Conservation (phyloP, 768 basidiomycete species). For the Trametes elegans region DNA sequence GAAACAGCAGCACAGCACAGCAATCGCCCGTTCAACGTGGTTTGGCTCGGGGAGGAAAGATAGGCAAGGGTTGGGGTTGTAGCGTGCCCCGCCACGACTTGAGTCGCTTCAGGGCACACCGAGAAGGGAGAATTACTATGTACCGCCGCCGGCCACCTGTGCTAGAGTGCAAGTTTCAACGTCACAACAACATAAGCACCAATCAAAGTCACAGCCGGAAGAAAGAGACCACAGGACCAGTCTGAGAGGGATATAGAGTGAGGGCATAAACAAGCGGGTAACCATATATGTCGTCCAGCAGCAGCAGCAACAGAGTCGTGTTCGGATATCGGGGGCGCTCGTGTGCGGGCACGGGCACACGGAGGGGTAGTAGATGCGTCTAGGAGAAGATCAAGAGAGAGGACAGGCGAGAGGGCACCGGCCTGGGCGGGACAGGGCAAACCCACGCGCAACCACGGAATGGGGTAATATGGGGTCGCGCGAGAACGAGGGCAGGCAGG, state of each 20-base stretch:
- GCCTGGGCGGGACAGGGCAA: neutral
- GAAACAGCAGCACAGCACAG: too few species aligned
- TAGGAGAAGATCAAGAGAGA: neutral
- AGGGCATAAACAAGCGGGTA: slow-evolving; percentile 17
- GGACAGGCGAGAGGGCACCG: neutral
- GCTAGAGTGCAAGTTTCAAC: slow-evolving; percentile 3
- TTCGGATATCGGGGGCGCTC: slow-evolving; percentile 3
- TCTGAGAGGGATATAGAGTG: slow-evolving; percentile 7
- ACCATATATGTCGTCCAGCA: slow-evolving; percentile 4
- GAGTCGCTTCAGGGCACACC: too few species aligned
- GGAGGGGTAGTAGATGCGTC: neutral
- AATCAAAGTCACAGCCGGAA: neutral
- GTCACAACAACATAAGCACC: too few species aligned
- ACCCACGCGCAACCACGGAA: too few species aligned
- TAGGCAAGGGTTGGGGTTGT: too few species aligned
- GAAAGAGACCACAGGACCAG: neutral
- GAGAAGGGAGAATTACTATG: neutral
- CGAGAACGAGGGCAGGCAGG: too few species aligned
- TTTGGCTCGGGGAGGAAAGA: neutral
- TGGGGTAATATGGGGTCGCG: too few species aligned
- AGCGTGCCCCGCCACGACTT: too few species aligned
- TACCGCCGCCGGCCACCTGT: slow-evolving; percentile 7
- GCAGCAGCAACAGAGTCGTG: neutral
- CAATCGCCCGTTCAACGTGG: too few species aligned
- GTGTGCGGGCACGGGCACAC: neutral